Evolutionary conservation across 495 filamentous ascomycete species (phyloP).

Genomic region (Penicillium pulvis): DNA sequence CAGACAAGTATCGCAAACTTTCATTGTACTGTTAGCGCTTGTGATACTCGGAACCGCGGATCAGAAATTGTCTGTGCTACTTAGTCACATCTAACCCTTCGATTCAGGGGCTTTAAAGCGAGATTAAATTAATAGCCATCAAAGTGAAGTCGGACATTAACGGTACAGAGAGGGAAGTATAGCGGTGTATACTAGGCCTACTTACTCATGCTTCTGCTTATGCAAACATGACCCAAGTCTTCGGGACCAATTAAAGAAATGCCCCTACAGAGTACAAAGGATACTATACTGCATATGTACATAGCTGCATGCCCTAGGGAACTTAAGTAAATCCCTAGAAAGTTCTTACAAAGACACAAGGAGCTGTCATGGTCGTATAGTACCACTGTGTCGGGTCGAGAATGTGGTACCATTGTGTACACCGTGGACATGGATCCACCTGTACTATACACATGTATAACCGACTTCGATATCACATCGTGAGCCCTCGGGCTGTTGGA

Average conservation of each 20-base stretch:
- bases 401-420: background rate
- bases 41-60: background rate
- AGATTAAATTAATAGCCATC: background rate
- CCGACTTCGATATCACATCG: background rate
- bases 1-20: background rate
- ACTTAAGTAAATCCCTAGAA: too few relatives aligned
- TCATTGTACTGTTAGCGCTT: background rate
- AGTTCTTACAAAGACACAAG: background rate
- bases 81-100: background rate
- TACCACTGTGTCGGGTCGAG: background rate
- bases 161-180: background rate
- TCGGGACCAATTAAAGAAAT: background rate
- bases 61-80: background rate
- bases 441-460: background rate
- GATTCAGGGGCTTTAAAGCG: background rate
- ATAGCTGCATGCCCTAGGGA: too few relatives aligned
- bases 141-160: too few relatives aligned
- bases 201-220: background rate
- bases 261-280: too few relatives aligned
- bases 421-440: background rate
- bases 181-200: background rate
- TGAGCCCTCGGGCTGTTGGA: background rate
- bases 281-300: too few relatives aligned
- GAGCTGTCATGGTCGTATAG: constrained; percentile 2
- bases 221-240: background rate